phyloP scores from a whole-genome alignment of 2,329 filamentous ascomycete species.

The Colletotrichum limetticola region DNA sequence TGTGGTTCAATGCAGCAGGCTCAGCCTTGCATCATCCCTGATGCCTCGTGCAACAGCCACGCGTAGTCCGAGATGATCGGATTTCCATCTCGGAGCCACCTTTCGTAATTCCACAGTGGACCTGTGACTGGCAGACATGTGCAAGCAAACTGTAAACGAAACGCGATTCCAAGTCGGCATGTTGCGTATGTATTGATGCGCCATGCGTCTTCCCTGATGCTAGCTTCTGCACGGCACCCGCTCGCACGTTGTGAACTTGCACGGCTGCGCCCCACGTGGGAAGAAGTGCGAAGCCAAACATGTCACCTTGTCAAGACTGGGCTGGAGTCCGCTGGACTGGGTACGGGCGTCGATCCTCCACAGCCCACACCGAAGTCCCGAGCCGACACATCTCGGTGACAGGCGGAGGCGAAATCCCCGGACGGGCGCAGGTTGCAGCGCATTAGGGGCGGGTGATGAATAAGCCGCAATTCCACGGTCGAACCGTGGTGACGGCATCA shows the following conservation, averaged over 20 bases:
- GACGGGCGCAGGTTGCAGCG: slow-evolving; percentile 20
- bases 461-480: neutral
- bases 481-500: neutral
- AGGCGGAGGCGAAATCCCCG: slow-evolving; percentile 12
- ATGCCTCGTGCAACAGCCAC: neutral
- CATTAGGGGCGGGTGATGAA: slow-evolving; percentile 20
- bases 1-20: neutral
- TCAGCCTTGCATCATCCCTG: neutral
- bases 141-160: neutral
- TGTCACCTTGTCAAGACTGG: neutral
- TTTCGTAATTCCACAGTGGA: neutral
- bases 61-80: slow-evolving; percentile 7
- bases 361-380: slow-evolving; percentile 28
- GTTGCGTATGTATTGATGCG: slow-evolving; percentile 6
- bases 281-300: neutral
- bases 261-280: slow-evolving; percentile 12
- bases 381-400: slow-evolving; percentile 32
- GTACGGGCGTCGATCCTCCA: slow-evolving; percentile 32
- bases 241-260: neutral
- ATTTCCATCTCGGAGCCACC: slow-evolving; percentile 13
- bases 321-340: neutral
- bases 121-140: neutral
- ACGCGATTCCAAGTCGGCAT: neutral
- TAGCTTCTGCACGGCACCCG: neutral
- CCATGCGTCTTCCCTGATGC: neutral